Conservation (phyloP, 2,329 filamentous ascomycete genomes). For the Pseudopithomyces maydicus region DNA sequence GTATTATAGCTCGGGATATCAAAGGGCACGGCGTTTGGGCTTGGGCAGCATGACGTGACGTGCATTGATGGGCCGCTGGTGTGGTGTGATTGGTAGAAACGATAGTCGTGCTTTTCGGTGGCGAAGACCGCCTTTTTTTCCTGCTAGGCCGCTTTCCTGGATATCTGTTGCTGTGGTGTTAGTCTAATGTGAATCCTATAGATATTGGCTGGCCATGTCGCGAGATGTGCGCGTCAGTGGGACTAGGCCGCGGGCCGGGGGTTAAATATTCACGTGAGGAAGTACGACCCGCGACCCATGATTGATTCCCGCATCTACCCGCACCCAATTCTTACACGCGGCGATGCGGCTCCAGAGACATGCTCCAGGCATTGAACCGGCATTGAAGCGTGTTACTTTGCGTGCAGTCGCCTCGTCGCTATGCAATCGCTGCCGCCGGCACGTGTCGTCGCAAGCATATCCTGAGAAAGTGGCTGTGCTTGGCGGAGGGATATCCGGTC, state of each 20-base stretch:
- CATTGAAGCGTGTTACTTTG: conserved; percentile 32
- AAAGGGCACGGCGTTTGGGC: conserved; percentile 16
- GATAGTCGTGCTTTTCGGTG: conserved; percentile 14
- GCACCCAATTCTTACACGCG: conserved; percentile 25
- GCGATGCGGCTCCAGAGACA: conserved; percentile 46
- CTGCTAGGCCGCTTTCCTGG: neutral
- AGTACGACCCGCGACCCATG: conserved; percentile 10
- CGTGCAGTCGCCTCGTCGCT: conserved; percentile 25
- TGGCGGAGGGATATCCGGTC: conserved; percentile 58
- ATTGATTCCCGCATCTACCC: conserved; percentile 8
- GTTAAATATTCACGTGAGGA: conserved; percentile 19
- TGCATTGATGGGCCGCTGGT: conserved; percentile 12
- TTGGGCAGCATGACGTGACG: conserved; percentile 14
- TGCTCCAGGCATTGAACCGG: conserved; percentile 38
- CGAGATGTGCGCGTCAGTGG: conserved; percentile 1
- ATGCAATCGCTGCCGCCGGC: conserved; percentile 25
- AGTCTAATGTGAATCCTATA: neutral
- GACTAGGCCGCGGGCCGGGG: conserved; percentile 23
- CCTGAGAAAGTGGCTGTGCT: conserved; percentile 54
- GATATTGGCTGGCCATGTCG: neutral
- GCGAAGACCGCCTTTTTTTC: conserved; percentile 18
- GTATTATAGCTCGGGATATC: conserved; percentile 24
- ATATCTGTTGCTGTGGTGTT: neutral
- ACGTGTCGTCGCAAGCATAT: conserved; percentile 25
- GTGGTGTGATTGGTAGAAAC: conserved; percentile 14